Base-by-base conservation (phyloP, 1,284 basidiomycete species). In the Moesziomyces sp. region DNA sequence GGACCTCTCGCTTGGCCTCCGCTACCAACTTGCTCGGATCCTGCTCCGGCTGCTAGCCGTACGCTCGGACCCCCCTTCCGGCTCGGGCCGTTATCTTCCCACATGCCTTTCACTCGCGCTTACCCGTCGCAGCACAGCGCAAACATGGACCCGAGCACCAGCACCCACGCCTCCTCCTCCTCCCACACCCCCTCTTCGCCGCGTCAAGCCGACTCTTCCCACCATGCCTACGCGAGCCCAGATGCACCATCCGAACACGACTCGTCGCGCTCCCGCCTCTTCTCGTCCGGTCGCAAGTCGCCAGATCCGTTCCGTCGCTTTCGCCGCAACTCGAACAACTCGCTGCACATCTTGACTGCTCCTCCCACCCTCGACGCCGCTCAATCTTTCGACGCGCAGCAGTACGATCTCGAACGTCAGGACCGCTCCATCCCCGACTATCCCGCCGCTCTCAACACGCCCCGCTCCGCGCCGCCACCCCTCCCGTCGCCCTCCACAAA, bases 251-350 rank as follows among this genome's bases (percentile, higher is more conserved):
- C 46, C 2, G 54, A 67, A 14, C 53, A 44, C 46, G 58, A 68
- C 2, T 51, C 56, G 10, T n/a, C 66, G 16, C n/a, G 45, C 8
- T 52, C 66, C 3, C 56, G 66, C 26, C 46, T 69, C 49, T 63
- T 65, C 40, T 66, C 70, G 1, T 70, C 66, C 0, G 73, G 73
- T 11, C 73, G 73, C 50, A 70, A 71, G 60, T 71, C 73, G 19
- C 73, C 73, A 13, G 68, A 63, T n/a, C 68, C 73, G n/a, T 75
- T 75, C 10, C 54, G 60, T 16, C 67, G 67, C 49, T 75, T 75
- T 34, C 59, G 68, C 5, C 62, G 73, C 18, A 47, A 60, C 21
- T 75, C 67, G 10, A 55, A 58, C 59, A 67, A 58, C 44, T 60
- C 62, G n/a, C 63, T 74, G 49, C 58, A 58, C 24, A 43, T 72